Evolutionary conservation across 2,329 filamentous ascomycete species (phyloP).

Genomic region (Thermothelomyces thermophilus): DNA sequence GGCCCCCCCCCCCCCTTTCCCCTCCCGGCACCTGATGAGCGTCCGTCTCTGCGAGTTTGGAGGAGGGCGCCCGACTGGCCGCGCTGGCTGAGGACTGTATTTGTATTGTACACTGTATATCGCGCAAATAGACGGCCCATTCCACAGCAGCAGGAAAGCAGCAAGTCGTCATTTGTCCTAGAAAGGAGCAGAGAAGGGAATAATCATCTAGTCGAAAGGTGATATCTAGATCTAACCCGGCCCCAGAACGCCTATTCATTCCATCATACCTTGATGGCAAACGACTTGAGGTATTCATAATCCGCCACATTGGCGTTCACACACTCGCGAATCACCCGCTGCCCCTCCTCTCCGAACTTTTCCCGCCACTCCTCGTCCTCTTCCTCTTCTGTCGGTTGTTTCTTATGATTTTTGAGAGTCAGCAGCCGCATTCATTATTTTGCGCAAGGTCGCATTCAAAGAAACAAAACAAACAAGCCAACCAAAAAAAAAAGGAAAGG

Average conservation of each 20-base stretch:
- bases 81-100: conserved; percentile 2
- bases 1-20: too few species aligned
- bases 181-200: too few species aligned
- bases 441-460: too few species aligned
- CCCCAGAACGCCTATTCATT: not conserved
- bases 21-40: too few species aligned
- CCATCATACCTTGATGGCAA: conserved; percentile 55
- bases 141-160: not conserved
- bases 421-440: too few species aligned
- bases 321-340: conserved; percentile 61
- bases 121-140: conserved; percentile 3
- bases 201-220: too few species aligned
- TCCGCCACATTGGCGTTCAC: conserved; percentile 66
- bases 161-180: too few species aligned
- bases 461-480: too few species aligned
- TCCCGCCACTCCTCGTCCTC: conserved; percentile 65
- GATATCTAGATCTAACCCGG: not conserved
- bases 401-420: too few species aligned
- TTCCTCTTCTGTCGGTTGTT: conserved; percentile 55
- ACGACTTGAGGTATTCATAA: conserved; percentile 78
- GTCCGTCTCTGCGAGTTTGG: too few species aligned
- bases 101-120: conserved; percentile 10
- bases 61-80: not conserved
- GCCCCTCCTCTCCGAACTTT: conserved; percentile 67
- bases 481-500: too few species aligned